Evolutionary conservation across 768 basidiomycete genomes (phyloP).

Genomic region (Suillus discolor): DNA sequence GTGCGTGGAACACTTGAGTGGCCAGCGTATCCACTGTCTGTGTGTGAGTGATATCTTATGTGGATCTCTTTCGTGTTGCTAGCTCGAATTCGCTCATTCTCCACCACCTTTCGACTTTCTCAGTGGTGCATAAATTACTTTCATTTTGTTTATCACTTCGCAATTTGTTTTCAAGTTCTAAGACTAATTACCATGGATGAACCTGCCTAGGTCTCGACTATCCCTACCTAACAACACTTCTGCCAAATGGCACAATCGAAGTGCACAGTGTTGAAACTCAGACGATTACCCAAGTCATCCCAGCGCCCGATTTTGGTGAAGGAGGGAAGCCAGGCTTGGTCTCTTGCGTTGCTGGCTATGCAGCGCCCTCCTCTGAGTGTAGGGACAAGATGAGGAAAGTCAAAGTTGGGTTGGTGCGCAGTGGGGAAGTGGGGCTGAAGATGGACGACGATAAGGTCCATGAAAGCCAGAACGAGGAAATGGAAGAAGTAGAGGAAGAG

Average conservation of each 20-base stretch:
- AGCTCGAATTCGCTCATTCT: not conserved
- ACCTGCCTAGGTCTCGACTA: slow-evolving; percentile 67
- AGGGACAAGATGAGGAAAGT: slow-evolving; percentile 41
- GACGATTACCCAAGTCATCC: slow-evolving; percentile 66
- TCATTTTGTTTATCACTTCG: not conserved
- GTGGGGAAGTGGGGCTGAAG: slow-evolving; percentile 9
- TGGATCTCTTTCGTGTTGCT: slow-evolving; percentile 4
- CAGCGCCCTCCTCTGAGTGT: slow-evolving; percentile 44
- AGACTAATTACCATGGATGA: not conserved
- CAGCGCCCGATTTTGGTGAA: slow-evolving; percentile 40
- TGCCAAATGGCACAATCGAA: slow-evolving; percentile 78
- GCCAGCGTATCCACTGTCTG: slow-evolving; percentile 72
- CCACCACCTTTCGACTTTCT: not conserved
- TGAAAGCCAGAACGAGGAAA: slow-evolving; percentile 1
- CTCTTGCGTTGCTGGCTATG: slow-evolving; percentile 38
- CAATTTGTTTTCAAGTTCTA: not conserved
- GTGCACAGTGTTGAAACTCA: slow-evolving; percentile 83
- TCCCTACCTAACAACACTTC: slow-evolving; percentile 76
- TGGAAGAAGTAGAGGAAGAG: not conserved
- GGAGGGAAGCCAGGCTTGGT: slow-evolving; percentile 32
- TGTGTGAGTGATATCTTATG: slow-evolving; percentile 55
- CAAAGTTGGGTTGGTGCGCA: slow-evolving; percentile 31
- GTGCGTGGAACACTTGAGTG: slow-evolving; percentile 89
- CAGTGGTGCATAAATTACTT: not conserved
- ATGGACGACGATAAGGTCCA: slow-evolving; percentile 9